Evolutionary conservation across 352 stramenopile species (phyloP).

Genomic region (Phytophthora cryptogea): DNA sequence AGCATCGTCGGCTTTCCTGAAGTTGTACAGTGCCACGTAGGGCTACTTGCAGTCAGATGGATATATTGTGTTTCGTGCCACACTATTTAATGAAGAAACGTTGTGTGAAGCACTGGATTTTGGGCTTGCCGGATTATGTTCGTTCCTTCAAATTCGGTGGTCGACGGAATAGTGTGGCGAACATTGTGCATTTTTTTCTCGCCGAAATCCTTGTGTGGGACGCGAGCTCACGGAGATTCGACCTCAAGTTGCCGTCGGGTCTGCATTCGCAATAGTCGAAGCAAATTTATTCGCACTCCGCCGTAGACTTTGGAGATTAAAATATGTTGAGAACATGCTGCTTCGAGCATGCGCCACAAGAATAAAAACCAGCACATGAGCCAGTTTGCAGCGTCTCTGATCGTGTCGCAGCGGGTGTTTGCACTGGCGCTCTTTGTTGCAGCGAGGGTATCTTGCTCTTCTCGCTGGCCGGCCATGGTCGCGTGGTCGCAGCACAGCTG

Average conservation of each 20-base stretch:
- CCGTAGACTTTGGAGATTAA: constrained; percentile 4
- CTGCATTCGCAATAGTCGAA: too few species aligned
- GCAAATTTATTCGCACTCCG: too few species aligned
- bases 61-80: not conserved
- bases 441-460: constrained; percentile 1
- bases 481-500: constrained; percentile 16
- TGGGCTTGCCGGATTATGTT: constrained; percentile 7
- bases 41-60: not conserved
- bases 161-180: constrained; percentile 13
- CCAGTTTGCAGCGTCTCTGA: constrained; percentile 19
- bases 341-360: not conserved
- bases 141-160: constrained; percentile 1
- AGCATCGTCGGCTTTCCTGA: constrained; percentile 11
- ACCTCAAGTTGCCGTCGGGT: not conserved
- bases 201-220: not conserved
- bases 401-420: constrained; percentile 15
- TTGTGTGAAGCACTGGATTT: not conserved
- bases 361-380: constrained; percentile 8
- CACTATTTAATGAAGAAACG: not conserved
- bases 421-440: not conserved
- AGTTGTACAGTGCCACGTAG: constrained; percentile 20
- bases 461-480: constrained; percentile 6
- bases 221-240: constrained; percentile 3
- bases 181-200: constrained; percentile 12
- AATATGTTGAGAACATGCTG: constrained; percentile 2